A percentile compares a stretch with the other conserved stretches of the same genome.
phyloP scores from a whole-genome alignment of 805 yeast genomes.

The Cephaloascus fragrans region DNA sequence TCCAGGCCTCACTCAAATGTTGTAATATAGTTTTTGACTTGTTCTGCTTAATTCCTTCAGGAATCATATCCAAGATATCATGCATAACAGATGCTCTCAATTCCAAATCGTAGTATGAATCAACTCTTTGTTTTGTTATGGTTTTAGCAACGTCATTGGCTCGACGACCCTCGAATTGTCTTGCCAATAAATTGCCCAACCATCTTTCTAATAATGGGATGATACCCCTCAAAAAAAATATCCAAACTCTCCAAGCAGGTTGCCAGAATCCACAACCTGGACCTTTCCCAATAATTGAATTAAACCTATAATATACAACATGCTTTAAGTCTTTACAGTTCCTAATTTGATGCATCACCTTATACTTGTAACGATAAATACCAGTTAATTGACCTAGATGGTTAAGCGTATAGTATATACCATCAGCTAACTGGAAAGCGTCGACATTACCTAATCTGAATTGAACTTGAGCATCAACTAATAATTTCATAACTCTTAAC shows the following conservation, averaged over 20 bases:
- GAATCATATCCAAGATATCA: constrained; percentile 94
- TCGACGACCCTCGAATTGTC: constrained; percentile 95
- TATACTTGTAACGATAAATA: constrained; percentile 90
- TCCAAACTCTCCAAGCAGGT: constrained; percentile 98
- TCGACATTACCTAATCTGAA: constrained; percentile 84
- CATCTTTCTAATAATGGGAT: constrained; percentile 90
- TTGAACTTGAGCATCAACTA: constrained; percentile 93
- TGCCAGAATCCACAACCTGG: constrained; percentile 99
- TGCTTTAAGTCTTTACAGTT: constrained; percentile 95
- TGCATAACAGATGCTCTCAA: constrained; percentile 90
- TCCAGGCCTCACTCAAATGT: constrained; percentile 96
- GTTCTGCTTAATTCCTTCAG: constrained; percentile 83
- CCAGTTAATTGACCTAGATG: constrained; percentile 96
- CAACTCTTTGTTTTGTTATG: constrained; percentile 90
- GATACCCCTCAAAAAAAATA: constrained; percentile 82
- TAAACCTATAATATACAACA: constrained; percentile 78
- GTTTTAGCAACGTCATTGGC: constrained; percentile 89
- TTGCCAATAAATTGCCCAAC: constrained; percentile 82
- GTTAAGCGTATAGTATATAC: constrained; percentile 78
- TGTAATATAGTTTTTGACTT: constrained; percentile 83
- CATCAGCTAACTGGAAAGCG: constrained; percentile 92
- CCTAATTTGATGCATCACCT: constrained; percentile 96
- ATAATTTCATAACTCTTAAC: constrained; percentile 66
- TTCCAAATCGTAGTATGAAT: constrained; percentile 90
- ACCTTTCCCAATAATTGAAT: constrained; percentile 84